Percentiles rank a stretch among this genome's conserved stretches.
Evolutionary conservation across 305 asterid genomes (phyloP).

Genomic region (Fraxinus velutina): DNA sequence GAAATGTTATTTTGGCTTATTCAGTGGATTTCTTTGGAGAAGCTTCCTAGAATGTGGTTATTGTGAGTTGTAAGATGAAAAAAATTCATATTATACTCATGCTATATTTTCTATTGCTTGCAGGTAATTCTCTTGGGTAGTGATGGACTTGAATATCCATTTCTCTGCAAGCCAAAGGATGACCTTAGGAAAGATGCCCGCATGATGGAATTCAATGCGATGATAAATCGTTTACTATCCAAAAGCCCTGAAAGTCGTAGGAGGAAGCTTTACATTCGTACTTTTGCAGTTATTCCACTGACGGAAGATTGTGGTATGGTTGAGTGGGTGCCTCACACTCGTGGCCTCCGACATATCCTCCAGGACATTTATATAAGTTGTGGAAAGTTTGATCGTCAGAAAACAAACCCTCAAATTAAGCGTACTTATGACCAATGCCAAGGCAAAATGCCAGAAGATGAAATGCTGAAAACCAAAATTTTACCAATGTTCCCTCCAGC

Average conservation of each 20-base stretch:
- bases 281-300: conserved; percentile 92
- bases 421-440: conserved; percentile 83
- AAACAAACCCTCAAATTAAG: conserved; percentile 86
- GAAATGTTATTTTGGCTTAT: conserved; percentile 12
- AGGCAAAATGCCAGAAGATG: conserved; percentile 82
- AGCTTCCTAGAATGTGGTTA: conserved; percentile 3
- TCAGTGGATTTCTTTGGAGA: conserved; percentile 3
- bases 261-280: conserved; percentile 92
- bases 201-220: conserved; percentile 98
- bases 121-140: conserved; percentile 91
- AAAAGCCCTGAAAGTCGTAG: conserved; percentile 92
- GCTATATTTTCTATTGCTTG: conserved; percentile 15
- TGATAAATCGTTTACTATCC: conserved; percentile 85
- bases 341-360: conserved; percentile 90
- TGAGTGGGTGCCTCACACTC: conserved; percentile 99
- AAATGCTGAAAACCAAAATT: conserved; percentile 77
- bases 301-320: conserved; percentile 99
- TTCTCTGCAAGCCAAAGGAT: conserved; percentile 98
- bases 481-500: conserved; percentile 95
- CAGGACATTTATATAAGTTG: conserved; percentile 87
- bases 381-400: conserved; percentile 92
- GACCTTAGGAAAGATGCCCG: conserved; percentile 98
- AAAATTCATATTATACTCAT: not conserved
- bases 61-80: not conserved
- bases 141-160: conserved; percentile 80